Evolutionary conservation across 306 rosid species (phyloP).

Genomic region (Datisca glomerata): DNA sequence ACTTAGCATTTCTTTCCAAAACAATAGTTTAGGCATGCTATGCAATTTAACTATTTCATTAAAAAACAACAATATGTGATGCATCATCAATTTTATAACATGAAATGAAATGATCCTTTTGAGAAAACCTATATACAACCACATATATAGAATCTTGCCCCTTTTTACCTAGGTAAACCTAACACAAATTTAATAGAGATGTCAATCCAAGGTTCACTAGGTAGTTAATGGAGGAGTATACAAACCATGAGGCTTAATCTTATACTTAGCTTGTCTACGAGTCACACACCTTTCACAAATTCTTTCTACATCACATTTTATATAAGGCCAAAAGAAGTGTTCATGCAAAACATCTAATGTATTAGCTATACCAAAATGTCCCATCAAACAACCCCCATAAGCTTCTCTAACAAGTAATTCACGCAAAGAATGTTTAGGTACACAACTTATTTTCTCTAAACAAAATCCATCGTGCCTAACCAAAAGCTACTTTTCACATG

Average conservation of each 20-base stretch:
- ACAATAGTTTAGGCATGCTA: neutral
- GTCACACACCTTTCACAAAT: neutral
- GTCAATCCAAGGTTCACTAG: neutral
- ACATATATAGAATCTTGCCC: neutral
- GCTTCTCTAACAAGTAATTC: neutral
- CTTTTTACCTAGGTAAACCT: neutral
- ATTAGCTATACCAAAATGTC: neutral
- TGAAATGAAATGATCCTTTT: neutral
- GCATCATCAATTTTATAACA: neutral
- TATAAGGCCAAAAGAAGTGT: neutral
- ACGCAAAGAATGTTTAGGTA: neutral
- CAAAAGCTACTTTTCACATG: neutral
- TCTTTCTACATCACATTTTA: no score
- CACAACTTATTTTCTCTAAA: neutral
- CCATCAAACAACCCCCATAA: neutral
- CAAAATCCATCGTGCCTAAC: neutral
- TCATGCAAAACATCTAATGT: neutral
- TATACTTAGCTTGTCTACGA: neutral
- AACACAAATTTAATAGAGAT: neutral
- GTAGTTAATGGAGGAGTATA: neutral
- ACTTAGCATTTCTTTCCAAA: neutral
- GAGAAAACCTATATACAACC: neutral
- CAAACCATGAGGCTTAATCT: constrained; percentile 3
- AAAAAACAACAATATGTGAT: neutral
- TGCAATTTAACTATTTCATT: neutral